Base-by-base conservation (phyloP, 768 basidiomycete species). In the Hericium alpestre region DNA sequence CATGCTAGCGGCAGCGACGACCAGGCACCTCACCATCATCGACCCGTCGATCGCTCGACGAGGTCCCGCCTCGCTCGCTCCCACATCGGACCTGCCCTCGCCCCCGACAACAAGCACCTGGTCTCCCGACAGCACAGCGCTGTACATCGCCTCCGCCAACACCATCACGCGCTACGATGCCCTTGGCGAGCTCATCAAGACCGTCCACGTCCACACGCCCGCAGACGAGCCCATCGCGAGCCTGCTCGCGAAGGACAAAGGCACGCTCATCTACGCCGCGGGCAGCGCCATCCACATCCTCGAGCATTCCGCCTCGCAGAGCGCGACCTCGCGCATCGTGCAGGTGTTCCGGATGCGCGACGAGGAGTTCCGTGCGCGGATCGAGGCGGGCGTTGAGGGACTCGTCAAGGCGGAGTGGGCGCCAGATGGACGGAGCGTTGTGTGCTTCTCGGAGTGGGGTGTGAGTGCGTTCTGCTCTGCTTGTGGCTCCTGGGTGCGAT, bases 361-460 rank as follows among this genome's bases (percentile, higher is more conserved):
- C 64, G 90, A 92, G 64, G 74, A 78, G 7, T 90, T 91, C 87
- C 77, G 72, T 51, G 86, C 87, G 3, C 79, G 81, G 39, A 86
- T 93, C 59, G 87, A 92, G 61, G 77, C 86, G 7, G 90, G 89
- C 25, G 78, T 83, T 23, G 93, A 95, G 75, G 86, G 93, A 11
- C 79, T 96, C 51, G 79, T 84, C 18, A 90, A 82, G 65, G 90
- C 86, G 16, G 90, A 94, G 65, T 97, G 93, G 93, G 88, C 87
- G 0, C 89, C 87, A 2, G 88, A 87, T 65, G 91, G 91, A 15
- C 78, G 88, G 39, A 83, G 81, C 15, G 74, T 96, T 4, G 71
- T 96, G 32, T 94, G 90, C 65, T 97, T 93, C 70, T 93, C 91
- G 3, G 89, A 93, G 63, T 90, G 90, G 87, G 90, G 88, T 64